phyloP scores from a whole-genome alignment of 2,329 filamentous ascomycete species.

The Massarina eburnea region DNA sequence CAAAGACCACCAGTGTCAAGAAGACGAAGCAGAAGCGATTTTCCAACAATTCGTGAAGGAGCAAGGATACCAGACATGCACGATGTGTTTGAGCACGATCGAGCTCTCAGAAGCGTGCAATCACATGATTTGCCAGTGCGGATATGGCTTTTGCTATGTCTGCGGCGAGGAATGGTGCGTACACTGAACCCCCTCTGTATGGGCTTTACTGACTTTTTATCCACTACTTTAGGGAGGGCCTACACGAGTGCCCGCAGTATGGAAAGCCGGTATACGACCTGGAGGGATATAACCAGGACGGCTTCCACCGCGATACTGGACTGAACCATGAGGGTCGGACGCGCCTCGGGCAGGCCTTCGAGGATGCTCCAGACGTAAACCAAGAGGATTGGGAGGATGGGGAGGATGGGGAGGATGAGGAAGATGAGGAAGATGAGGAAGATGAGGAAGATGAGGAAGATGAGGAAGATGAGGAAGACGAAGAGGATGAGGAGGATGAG shows the following conservation, averaged over 20 bases:
- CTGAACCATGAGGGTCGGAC: conserved; percentile 27
- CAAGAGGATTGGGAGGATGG: no score
- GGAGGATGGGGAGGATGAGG: conserved; percentile 8
- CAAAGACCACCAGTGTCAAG: conserved; percentile 21
- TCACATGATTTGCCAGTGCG: conserved; percentile 36
- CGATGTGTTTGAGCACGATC: conserved; percentile 23
- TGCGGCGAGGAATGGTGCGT: no score
- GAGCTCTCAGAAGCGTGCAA: conserved; percentile 39
- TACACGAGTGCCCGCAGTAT: conserved; percentile 35
- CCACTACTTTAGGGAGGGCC: conserved; percentile 16
- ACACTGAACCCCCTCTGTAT: background rate
- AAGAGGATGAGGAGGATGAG: conserved; percentile 1
- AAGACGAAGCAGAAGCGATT: conserved; percentile 21
- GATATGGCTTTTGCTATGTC: conserved; percentile 36
- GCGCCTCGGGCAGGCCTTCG: conserved; percentile 14
- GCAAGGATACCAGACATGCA: conserved; percentile 33
- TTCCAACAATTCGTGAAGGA: conserved; percentile 27
- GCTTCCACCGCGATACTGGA: conserved; percentile 30
- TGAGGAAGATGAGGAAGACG: background rate
- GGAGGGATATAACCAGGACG: conserved; percentile 36
- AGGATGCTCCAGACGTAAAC: background rate
- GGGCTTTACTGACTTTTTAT: background rate
- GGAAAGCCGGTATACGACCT: conserved; percentile 31
- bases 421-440: conserved; percentile 14
- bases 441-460: conserved; percentile 6